These are phyloP conservation scores for Capsicum pubescens DNA, from an alignment of 257 asterid species.

Conservation along the genomic window DNA sequence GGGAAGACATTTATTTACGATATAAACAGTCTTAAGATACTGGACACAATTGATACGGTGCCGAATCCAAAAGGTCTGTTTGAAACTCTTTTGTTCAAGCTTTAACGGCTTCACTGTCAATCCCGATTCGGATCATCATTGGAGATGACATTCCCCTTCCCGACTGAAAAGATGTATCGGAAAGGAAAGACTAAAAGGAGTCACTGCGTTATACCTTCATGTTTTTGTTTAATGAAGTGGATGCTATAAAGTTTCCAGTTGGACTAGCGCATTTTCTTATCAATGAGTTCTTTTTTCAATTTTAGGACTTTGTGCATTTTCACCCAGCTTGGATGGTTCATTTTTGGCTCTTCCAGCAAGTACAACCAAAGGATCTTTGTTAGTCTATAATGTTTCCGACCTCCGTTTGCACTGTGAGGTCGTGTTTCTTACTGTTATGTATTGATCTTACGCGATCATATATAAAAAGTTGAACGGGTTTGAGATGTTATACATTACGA, in stretches of 20 bases:
- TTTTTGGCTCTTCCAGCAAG: slow-evolving; percentile 95
- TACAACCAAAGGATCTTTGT: slow-evolving; percentile 75
- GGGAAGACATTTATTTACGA: slow-evolving; percentile 85
- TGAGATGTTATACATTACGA: not conserved
- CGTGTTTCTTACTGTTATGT: slow-evolving; percentile 30
- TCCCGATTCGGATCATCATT: not conserved
- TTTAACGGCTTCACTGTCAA: not conserved
- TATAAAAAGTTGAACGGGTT: not conserved
- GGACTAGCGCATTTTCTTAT: not conserved
- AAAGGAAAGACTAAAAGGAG: slow-evolving; percentile 20
- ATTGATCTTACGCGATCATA: not conserved
- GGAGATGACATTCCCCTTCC: not conserved
- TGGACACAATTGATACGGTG: slow-evolving; percentile 80
- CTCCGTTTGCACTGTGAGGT: slow-evolving; percentile 92
- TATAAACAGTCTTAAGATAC: slow-evolving; percentile 63
- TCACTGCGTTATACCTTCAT: not conserved
- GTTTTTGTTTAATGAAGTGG: slow-evolving; percentile 12
- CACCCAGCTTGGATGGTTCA: slow-evolving; percentile 69
- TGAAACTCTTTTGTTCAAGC: not conserved
- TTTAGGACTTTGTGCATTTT: slow-evolving; percentile 92
- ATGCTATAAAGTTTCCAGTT: not conserved
- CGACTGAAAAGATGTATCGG: not conserved
- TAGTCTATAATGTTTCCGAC: slow-evolving; percentile 78
- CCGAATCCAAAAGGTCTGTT: slow-evolving; percentile 78
- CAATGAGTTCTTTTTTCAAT: slow-evolving; percentile 29